Base-by-base conservation (phyloP, 1,139 yeast genomes). In the Magnusiomyces tetraspermus region DNA sequence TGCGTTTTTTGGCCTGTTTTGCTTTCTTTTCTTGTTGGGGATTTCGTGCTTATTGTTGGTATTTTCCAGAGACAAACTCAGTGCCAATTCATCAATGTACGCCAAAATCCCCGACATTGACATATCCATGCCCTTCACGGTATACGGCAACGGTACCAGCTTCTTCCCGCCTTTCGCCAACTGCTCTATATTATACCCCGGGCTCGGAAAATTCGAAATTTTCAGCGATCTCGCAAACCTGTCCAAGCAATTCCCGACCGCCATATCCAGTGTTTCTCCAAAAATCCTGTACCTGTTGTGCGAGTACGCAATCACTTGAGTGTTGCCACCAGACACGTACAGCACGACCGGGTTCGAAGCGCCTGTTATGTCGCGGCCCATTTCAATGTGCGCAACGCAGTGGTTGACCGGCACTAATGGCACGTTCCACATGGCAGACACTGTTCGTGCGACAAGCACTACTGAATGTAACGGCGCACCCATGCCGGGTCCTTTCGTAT, bases 401-500 rank as follows among this genome's bases (percentile, higher is more conserved):
- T 92, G 98, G 63, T 92, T 94, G 0, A 94, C 98, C 0, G 97
- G 98, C 3, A 92, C 84, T 40, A 92, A 67, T 0, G 98, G 98
- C 31, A 85, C 72, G 4, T 78, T 65, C 95, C 96, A 89, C 62
- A 92, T 66, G 59, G 84, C 81, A 21, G 92, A 75, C 48, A 90
- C 71, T 0, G 97, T 83, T 63, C 99, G 75, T 1, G 98, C 98
- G 0, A 95, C 95, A 46, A 92, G 75, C 1, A 85, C 97, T 41
- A 89, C 97, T 58, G 94, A 82, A 62, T 92, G 96, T 54, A 92
- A 72, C 0, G 98, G 99, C 0, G 97, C 97, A 2, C 98, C 99
- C 98, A 92, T 94, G 1, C 99, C 99, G 0, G 98, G 98, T 3
- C 98, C 99, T 68, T 86, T 95, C 1, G 97, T 92, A 67, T 90